These are phyloP conservation scores for Zasmidium angulare DNA, from an alignment of 2,329 filamentous ascomycete genomes.

Conservation along the genomic window DNA sequence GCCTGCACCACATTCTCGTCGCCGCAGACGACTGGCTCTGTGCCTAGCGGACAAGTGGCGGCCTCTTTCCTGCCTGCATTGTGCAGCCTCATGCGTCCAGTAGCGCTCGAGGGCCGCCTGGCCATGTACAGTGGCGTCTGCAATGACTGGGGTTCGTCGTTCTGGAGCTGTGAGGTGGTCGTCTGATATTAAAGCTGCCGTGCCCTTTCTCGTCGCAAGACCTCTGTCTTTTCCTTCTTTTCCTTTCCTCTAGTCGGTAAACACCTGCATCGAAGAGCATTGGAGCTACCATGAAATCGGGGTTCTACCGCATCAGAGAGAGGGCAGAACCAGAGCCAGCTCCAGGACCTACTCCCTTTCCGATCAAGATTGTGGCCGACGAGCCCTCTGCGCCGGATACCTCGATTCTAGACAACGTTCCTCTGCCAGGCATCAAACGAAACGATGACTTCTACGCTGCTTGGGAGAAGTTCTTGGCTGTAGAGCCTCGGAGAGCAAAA, in stretches of 20 bases:
- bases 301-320: slow-evolving; percentile 13
- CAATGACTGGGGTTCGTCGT: not conserved
- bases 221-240: not conserved
- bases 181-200: not conserved
- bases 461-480: slow-evolving; percentile 34
- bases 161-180: not conserved
- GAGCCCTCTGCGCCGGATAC: slow-evolving; percentile 16
- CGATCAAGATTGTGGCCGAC: slow-evolving; percentile 26
- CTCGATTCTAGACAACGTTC: slow-evolving; percentile 5
- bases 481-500: slow-evolving; percentile 30
- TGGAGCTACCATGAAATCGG: slow-evolving; percentile 15
- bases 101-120: slow-evolving; percentile 1
- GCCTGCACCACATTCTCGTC: not conserved
- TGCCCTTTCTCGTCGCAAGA: not conserved
- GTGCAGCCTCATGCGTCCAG: not conserved
- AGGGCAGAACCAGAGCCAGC: slow-evolving; percentile 19
- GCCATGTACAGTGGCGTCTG: slow-evolving; percentile 1
- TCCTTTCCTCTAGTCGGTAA: not conserved
- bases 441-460: slow-evolving; percentile 29
- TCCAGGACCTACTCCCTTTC: slow-evolving; percentile 26
- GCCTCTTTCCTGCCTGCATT: not conserved
- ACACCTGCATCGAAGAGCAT: not conserved
- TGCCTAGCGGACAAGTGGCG: not conserved
- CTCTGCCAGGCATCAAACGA: slow-evolving; percentile 13
- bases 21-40: not conserved